phyloP scores from a whole-genome alignment of 2,329 filamentous ascomycete species.

The Capronia americana region DNA sequence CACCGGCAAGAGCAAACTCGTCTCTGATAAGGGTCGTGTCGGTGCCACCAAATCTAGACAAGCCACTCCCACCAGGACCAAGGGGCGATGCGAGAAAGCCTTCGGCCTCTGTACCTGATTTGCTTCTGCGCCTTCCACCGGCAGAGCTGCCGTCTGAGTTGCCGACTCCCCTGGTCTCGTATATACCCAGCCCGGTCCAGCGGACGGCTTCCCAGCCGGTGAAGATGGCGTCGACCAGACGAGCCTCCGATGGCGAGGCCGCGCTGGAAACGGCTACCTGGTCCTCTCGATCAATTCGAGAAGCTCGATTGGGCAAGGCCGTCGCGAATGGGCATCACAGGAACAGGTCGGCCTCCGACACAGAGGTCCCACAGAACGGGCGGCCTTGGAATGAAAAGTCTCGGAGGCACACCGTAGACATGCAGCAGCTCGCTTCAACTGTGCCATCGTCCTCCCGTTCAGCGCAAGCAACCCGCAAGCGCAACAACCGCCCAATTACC shows the following conservation, averaged over 20 bases:
- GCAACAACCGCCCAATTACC: conserved; percentile 28
- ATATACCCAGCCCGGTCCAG: conserved; percentile 8
- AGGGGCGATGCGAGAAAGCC: conserved; percentile 8
- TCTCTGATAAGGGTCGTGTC: conserved; percentile 20
- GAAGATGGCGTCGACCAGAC: conserved; percentile 16
- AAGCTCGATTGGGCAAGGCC: conserved; percentile 17
- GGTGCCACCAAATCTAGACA: conserved; percentile 30
- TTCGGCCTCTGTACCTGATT: conserved; percentile 30
- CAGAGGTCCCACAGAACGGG: conserved; percentile 4
- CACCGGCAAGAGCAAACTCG: conserved; percentile 9
- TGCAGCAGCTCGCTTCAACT: conserved; percentile 6
- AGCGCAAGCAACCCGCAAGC: conserved; percentile 2
- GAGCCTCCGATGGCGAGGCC: conserved; percentile 17
- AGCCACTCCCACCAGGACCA: conserved; percentile 34
- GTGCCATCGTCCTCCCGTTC: conserved; percentile 1
- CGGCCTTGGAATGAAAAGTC: conserved; percentile 2
- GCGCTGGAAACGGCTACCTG: conserved; percentile 21
- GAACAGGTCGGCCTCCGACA: conserved; percentile 29
- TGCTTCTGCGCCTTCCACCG: conserved; percentile 16
- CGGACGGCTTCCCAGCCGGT: conserved; percentile 9
- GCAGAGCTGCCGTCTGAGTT: conserved; percentile 24
- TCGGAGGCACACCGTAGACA: conserved; percentile 24
- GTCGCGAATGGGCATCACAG: conserved; percentile 13
- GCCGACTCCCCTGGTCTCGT: neutral
- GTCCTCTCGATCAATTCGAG: conserved; percentile 23